Base-by-base conservation (phyloP, 768 basidiomycete species). In the Panellus pusillus region DNA sequence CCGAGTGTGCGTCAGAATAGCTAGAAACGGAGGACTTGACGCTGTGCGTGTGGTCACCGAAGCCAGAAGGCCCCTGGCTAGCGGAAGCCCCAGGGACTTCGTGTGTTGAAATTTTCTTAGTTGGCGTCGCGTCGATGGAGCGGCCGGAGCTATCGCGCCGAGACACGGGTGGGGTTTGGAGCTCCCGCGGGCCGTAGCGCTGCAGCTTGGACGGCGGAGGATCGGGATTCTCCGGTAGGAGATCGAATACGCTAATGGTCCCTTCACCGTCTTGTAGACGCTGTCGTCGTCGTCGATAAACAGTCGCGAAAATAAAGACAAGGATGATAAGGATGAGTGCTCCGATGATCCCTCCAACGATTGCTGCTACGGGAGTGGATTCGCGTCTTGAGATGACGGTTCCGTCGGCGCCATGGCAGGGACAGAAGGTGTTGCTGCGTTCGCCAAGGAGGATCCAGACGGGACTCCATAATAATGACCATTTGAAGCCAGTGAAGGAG, bases 231-330 rank as follows among this genome's bases (percentile, higher is more conserved):
- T 52, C 28, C 11, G 40, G 12, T 11, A 60, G 44, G 35, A 60
- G 48, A 18, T 56, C 55, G 18, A 60, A 60, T 1, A 48, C 39
- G 40, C 59, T 60, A 48, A 60, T 36, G 1, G 59, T 60, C 29
- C 51, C 59, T 1, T 39, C 11, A 6, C 28, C 28, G 4, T 29
- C 27, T 17, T 27, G 24, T 4, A 18, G 44, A n/a, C 19, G 41
- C 27, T n/a, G 24, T 0, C 47, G 38, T 6, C 51, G 38, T 2
- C 59, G 54, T n/a, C 51, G 47, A 12, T 17, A 54, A 0, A 60
- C 6, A 0, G 47, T 8, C n/a, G 47, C 6, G 27, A 31, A 36
- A 13, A 60, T 9, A 11, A 46, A 5, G 13, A 40, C 44, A 19
- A 60, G 36, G n/a, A 53, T 19, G 48, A 44, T 8, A 3, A 60